Base-by-base conservation (phyloP, 2,329 filamentous ascomycete genomes). In the Colletotrichum endophyticum region DNA sequence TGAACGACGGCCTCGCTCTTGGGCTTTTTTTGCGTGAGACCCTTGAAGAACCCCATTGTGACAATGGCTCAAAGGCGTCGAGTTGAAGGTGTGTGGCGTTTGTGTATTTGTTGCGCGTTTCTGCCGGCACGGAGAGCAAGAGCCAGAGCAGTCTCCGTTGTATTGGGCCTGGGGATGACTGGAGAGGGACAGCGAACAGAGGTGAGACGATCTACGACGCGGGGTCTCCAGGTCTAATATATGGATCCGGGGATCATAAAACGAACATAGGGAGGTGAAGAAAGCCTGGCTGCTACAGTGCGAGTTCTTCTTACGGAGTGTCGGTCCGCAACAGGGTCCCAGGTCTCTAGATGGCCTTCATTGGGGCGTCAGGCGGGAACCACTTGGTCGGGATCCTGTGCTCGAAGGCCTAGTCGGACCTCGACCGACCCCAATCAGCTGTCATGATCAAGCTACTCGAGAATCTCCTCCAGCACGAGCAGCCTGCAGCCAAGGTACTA, bases 1-100 rank as follows among this genome's bases (percentile, higher is more conserved):
- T 70, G 69, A 28, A 62, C 49, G 63, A 66, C 44, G 16, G 72
- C 59, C 53, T 78, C 72, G 30, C 69, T 49, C 32, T 72, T 70
- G 25, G 75, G 72, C 69, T 76, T 78, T 66, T 71, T 77, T 30
- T 78, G 67, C 56, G 70, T 44, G 22, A 78, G 8, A 62, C 76
- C 74, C 34, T 77, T 74, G 49, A 77, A 57, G 56, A 66, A 44
- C 19, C 66, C 72, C 76, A 77, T 78, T n/a, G 56, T 77, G 62
- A 62, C 32, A 39, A 32, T 32, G 56, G 15, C 57, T 73, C 44
- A 36, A 56, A 32, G 70, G 66, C 49, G 63, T 44, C 72, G 63
- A 63, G 30, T 16, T 36, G 27, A 25, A 30, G 30, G 15, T 28
- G 19, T 27, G 44, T 49, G 39, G 39, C n/a, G 39, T 44, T 13